Evolutionary conservation across 2,329 filamentous ascomycete genomes (phyloP), one percentile per base, ranked within the genome.

Genomic region (Colletotrichum agaves): DNA sequence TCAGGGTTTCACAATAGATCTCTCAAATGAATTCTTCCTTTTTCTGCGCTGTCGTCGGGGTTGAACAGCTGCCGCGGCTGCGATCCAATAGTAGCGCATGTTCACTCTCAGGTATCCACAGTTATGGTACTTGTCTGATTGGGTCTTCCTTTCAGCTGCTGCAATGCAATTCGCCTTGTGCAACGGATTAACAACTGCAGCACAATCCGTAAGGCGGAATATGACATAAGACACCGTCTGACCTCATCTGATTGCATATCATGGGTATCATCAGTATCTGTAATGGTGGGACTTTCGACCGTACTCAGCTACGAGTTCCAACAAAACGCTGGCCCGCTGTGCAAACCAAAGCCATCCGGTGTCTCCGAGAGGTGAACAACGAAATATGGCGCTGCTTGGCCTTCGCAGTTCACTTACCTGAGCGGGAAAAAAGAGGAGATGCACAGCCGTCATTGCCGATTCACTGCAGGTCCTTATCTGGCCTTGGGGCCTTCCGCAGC

Each of bases 61-160:
- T n/a, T n/a, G n/a, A n/a, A n/a, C n/a, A n/a, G n/a, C n/a, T n/a
- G 19, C 39, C 39, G 10, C 27, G 49, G 13, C 37, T 56, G 52
- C 19, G 35, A 19, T 39, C n/a, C 52, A 56, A 41, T 23, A 5
- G 23, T 23, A 3, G 23, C 23, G 5, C 23, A 23, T 23, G 23
- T 23, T 23, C 23, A 5, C n/a, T n/a, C 19, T 43, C 31, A 27
- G 17, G 63, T 52, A 61, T 31, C 63, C 63, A 39, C 35, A 31
- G 37, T 47, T 47, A 47, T 15, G 57, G 63, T 39, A 31, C 35
- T 35, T 56, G 12, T n/a, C 33, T 39, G 57, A 41, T 19, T 49
- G 41, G 41, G 57, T 59, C 27, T 31, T 35, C 15, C 47, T 65
- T 65, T 62, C 63, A 65, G 57, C 58, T 65, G 39, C 63, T 62